Evolutionary conservation across 2,329 filamentous ascomycete genomes (phyloP).

Genomic region (Alternaria burnsii): DNA sequence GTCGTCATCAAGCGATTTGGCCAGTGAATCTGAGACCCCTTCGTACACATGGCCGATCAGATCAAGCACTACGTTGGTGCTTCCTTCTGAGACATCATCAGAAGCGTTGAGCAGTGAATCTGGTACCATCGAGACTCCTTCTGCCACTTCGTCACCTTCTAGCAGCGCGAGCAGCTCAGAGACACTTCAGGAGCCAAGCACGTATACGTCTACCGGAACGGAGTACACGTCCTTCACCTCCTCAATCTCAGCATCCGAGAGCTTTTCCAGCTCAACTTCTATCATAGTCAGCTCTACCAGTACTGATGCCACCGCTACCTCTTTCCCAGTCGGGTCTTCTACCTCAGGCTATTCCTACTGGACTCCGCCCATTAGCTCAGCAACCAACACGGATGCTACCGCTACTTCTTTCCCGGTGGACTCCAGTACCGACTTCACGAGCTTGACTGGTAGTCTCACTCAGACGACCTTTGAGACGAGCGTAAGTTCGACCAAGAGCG

Average conservation of each 20-base stretch:
- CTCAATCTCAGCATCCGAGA: neutral
- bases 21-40: neutral
- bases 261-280: neutral
- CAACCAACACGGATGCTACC: constrained; percentile 7
- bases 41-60: neutral
- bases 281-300: neutral
- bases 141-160: neutral
- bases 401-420: constrained; percentile 8
- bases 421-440: neutral
- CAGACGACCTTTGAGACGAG: constrained; percentile 21
- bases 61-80: neutral
- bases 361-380: neutral
- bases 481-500: constrained; percentile 15
- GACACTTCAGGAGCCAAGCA: neutral
- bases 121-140: neutral
- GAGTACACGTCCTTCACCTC: neutral
- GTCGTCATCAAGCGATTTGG: neutral
- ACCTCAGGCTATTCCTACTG: constrained; percentile 6
- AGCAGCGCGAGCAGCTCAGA: neutral
- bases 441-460: neutral
- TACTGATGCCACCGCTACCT: constrained; percentile 15
- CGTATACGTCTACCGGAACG: neutral
- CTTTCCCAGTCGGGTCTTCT: constrained; percentile 6
- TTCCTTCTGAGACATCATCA: constrained; percentile 4
- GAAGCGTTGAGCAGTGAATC: constrained; percentile 4